Evolutionary conservation across 371 early-diverging fungal species (phyloP).

Genomic region (Rhizopus delemar): DNA sequence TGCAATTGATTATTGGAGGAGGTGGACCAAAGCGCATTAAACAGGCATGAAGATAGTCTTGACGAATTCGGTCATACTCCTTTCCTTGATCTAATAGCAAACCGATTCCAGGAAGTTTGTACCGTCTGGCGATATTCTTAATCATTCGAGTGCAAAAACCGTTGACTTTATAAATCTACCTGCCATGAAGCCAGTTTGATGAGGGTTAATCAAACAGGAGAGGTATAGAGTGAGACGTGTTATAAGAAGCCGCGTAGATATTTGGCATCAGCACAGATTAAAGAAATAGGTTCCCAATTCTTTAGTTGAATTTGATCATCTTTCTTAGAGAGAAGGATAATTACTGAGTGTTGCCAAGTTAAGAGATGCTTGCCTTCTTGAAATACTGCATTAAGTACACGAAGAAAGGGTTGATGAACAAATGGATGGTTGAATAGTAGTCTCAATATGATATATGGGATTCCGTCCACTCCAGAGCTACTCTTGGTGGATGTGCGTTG

Average conservation of each 20-base stretch:
- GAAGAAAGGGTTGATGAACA: conserved; percentile 2
- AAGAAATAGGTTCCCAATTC: no score
- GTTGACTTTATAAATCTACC: conserved; percentile 14
- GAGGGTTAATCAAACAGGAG: neutral
- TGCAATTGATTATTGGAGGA: no score
- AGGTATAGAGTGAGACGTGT: conserved; percentile 3
- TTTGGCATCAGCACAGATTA: conserved; percentile 13
- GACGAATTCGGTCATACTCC: conserved; percentile 27
- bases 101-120: conserved; percentile 10
- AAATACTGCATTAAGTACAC: conserved; percentile 23
- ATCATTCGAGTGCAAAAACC: neutral
- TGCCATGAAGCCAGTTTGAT: conserved; percentile 15
- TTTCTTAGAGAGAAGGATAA: conserved; percentile 9
- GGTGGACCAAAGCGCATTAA: conserved; percentile 5
- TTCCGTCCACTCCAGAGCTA: conserved; percentile 34
- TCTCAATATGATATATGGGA: conserved; percentile 34
- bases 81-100: conserved; percentile 1
- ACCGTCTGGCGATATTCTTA: neutral
- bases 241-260: conserved; percentile 24
- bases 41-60: conserved; percentile 9
- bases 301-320: no score
- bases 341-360: conserved; percentile 22
- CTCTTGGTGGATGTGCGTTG: conserved; percentile 9
- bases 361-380: conserved; percentile 4
- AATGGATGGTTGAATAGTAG: neutral